Evolutionary conservation across 495 filamentous ascomycete species (phyloP), one percentile per base, ranked within the genome.

Genomic region (Lasiosphaeriaceae sp.): DNA sequence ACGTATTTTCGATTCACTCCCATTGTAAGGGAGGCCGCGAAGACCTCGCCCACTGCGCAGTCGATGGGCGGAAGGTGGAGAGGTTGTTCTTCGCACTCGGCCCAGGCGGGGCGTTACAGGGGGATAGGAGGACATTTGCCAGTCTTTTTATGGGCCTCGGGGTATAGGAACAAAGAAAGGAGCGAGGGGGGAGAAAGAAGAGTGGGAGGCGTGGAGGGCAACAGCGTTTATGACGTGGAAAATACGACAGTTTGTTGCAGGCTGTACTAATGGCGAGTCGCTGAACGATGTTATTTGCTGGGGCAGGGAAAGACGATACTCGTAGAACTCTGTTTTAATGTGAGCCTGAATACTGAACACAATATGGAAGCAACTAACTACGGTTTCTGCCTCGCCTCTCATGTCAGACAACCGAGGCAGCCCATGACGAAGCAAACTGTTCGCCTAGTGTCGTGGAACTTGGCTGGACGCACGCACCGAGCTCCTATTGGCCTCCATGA

Each of bases 11-110:
- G n/a, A n/a, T n/a, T n/a, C n/a, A n/a, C n/a, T n/a, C n/a, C n/a
- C n/a, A n/a, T n/a, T 29, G 49, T 16, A 29, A 51, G 49, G 8
- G 17, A 4, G 34, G 34, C 8, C 49, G 49, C 7, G 29, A 37
- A n/a, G 49, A 51, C 31, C 49, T 51, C 29, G 49, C 49, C 49
- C n/a, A n/a, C 31, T 39, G 29, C 19, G 49, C 39, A 29, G 8
- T 51, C 2, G n/a, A 51, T 20, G 49, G 49, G 16, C 16, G 49
- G 17, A 51, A 51, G 31, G 29, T 41, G 12, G 29, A 51, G 49
- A 37, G 49, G 31, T 20, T 51, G n/a, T 22, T 37, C 19, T 51
- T 51, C 19, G 49, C 49, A 8, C 17, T 51, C 20, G 49, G 49
- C 4, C 49, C 49, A n/a, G 53, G 37, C 12, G 37, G 37, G 12